A percentile compares a stretch with the other conserved stretches of the same genome.
phyloP scores from a whole-genome alignment of 1,284 basidiomycete genomes.

The Psilocybe mexicana region DNA sequence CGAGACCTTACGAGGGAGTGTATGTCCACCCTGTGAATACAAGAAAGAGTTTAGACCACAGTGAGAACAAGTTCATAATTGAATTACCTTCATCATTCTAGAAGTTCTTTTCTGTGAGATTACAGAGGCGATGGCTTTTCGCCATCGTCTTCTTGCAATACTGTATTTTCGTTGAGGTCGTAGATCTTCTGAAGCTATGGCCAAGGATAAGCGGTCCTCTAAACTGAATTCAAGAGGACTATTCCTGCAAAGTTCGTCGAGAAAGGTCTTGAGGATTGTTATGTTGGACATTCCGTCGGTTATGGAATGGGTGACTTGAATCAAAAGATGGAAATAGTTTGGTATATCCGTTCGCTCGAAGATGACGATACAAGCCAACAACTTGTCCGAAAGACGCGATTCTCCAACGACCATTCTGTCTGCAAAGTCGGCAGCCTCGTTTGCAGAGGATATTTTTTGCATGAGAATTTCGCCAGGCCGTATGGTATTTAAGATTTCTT shows the following conservation, averaged over 20 bases:
- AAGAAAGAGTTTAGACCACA: not conserved
- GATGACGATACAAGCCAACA: constrained; percentile 40
- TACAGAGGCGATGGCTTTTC: constrained; percentile 43
- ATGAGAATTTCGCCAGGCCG: constrained; percentile 39
- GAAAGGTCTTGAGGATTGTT: constrained; percentile 43
- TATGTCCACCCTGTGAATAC: constrained; percentile 54
- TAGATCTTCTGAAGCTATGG: constrained; percentile 39
- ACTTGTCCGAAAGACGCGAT: constrained; percentile 36
- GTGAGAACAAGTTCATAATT: not conserved
- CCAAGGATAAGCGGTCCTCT: constrained; percentile 42
- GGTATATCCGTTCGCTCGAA: constrained; percentile 33
- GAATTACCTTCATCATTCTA: constrained; percentile 30
- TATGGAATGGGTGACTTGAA: constrained; percentile 47
- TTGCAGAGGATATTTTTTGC: constrained; percentile 29
- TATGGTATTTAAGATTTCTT: constrained; percentile 29
- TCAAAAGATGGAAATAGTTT: constrained; percentile 40
- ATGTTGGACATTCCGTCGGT: constrained; percentile 49
- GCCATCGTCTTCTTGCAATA: constrained; percentile 46
- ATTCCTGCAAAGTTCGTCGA: constrained; percentile 40
- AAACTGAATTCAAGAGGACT: constrained; percentile 26
- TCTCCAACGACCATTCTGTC: constrained; percentile 34
- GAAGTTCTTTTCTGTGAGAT: constrained; percentile 35
- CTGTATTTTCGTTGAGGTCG: constrained; percentile 33
- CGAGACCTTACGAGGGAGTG: constrained; percentile 45
- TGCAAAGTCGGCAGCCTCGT: constrained; percentile 32